Base-by-base conservation (phyloP, 2,329 filamentous ascomycete genomes). In the Microsporum canis region DNA sequence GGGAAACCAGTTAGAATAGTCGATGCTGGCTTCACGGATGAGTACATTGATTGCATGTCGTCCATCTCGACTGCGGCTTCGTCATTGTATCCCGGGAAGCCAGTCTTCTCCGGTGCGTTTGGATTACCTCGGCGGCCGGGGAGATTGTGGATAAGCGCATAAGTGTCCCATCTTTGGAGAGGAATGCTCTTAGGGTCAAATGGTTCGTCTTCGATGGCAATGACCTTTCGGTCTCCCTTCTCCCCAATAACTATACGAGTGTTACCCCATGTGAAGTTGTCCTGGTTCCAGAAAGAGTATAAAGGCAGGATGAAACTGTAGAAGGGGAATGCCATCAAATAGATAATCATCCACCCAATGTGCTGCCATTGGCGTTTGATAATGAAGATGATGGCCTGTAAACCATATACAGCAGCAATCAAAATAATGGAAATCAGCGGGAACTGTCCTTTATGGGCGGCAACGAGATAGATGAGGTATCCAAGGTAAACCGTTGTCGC, bases 261-360 rank as follows among this genome's bases (percentile, higher is more conserved):
- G 78, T 94, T 97, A 81, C 94, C 94, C 94, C 94, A 99, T 1
- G 87, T 87, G 81, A 99, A 99, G 77, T 99, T 92, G 76, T 99
- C 94, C 75, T 96, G 91, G 76, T 96, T 95, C 94, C 94, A 99
- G 86, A 99, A 99, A 0, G 92, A 96, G 79, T 97, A 99, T 65
- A 99, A 78, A 0, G 94, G 94, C 10, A 99, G 82, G 65, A 95
- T 72, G 69, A 99, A 89, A 3, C 88, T 94, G 79, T 92, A 96
- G 68, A 99, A 88, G 0, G 94, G 94, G 79, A 88, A 96, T 2
- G 94, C 94, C n/a, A 95, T 68, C 64, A 99, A 82, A 77, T 99
- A 99, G 71, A 99, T 97, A 66, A 99, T 87, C 91, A 99, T 97
- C 94, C 94, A 99, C 67, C 94, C 94, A 63, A 99, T 84, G 71